Percentiles rank a stretch among this genome's conserved stretches.
Conservation (phyloP, 1,284 basidiomycete genomes). For the Wolfiporia cocos region DNA sequence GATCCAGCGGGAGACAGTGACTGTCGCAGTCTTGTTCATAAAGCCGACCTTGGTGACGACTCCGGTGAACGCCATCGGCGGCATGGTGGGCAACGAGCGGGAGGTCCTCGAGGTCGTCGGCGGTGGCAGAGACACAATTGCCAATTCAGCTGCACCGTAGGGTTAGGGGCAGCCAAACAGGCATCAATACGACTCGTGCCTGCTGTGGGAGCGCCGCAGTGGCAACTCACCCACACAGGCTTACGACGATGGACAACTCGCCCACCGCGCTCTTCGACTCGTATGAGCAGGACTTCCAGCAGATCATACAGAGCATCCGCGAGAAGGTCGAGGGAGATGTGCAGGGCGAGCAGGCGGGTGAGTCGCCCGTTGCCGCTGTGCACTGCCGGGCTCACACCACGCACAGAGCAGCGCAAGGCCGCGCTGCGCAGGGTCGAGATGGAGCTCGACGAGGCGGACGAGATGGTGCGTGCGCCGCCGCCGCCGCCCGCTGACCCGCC, state of each 20-base stretch:
- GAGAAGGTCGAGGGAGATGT: conserved; percentile 62
- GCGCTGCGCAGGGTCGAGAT: conserved; percentile 84
- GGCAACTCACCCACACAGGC: neutral
- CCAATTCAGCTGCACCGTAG: conserved; percentile 73
- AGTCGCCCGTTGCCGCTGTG: conserved; percentile 14
- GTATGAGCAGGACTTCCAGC: conserved; percentile 77
- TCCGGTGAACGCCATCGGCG: conserved; percentile 67
- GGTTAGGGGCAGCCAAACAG: conserved; percentile 15
- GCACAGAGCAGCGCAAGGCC: conserved; percentile 76
- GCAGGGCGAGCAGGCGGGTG: conserved; percentile 53
- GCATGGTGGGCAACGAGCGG: conserved; percentile 39
- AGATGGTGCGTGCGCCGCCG: too few relatives aligned
- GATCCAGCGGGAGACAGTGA: conserved; percentile 66
- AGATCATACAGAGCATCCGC: conserved; percentile 62
- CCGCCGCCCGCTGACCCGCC: too few relatives aligned
- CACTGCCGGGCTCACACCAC: neutral
- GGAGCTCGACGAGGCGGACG: conserved; percentile 97
- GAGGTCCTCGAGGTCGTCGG: too few relatives aligned
- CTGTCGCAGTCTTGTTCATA: conserved; percentile 80
- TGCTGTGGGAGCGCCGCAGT: neutral
- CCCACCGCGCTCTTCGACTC: conserved; percentile 77
- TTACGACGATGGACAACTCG: conserved; percentile 60
- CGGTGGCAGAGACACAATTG: too few relatives aligned
- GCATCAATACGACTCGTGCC: conserved; percentile 1
- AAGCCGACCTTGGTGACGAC: conserved; percentile 71